Conservation (phyloP, 306 rosid species). For the Senna tora region DNA sequence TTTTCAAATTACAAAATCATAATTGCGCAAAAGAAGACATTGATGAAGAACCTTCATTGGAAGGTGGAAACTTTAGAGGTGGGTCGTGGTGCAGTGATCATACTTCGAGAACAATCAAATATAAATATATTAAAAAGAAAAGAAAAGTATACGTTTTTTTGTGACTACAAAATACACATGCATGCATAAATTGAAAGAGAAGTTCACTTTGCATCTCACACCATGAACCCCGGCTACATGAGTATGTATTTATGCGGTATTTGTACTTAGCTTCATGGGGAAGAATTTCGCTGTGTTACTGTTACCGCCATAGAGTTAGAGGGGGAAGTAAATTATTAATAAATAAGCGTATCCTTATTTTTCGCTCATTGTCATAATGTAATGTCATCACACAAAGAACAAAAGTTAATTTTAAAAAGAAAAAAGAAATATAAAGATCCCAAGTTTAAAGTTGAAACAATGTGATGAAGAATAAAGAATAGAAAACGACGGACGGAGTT, state of each 20-base stretch:
- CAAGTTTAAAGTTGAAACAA: background rate
- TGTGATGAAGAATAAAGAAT: background rate
- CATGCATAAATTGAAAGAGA: constrained; percentile 1
- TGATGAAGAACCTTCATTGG: constrained; percentile 57
- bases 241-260: constrained; percentile 6
- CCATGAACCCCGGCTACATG: constrained; percentile 2
- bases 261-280: constrained; percentile 21
- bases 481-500: constrained; percentile 5
- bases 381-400: background rate
- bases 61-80: constrained; percentile 30
- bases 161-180: background rate
- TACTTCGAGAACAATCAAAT: constrained; percentile 3
- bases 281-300: constrained; percentile 38
- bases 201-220: constrained; percentile 29
- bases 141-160: constrained; percentile 25
- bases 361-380: too few relatives aligned
- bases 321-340: too few relatives aligned
- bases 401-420: background rate
- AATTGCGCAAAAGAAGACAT: constrained; percentile 37
- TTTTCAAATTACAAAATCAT: background rate
- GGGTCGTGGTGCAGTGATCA: background rate
- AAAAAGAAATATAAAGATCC: background rate
- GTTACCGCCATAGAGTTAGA: too few relatives aligned
- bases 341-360: too few relatives aligned
- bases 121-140: background rate